Percentiles rank a stretch among this genome's conserved stretches.
phyloP scores from a whole-genome alignment of 2,329 filamentous ascomycete species.

The Hypoxylon sp. region DNA sequence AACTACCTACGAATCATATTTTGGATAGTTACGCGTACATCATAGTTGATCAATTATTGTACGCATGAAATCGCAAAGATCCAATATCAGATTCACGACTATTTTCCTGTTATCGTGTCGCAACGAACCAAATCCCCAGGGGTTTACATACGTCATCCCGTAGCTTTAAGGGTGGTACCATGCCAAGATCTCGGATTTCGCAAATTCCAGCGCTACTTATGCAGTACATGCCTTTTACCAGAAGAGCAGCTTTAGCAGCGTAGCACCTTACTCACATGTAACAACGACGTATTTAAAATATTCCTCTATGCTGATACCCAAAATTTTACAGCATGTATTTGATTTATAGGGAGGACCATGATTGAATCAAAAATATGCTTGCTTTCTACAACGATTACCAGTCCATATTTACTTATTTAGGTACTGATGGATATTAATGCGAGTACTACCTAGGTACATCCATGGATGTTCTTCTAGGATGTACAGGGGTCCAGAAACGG shows the following conservation, averaged over 20 bases:
- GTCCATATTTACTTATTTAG: not conserved
- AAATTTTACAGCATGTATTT: too few relatives aligned
- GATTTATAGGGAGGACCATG: too few relatives aligned
- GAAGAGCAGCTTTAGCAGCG: too few relatives aligned
- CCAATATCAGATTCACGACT: constrained; percentile 19
- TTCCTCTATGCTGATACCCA: too few relatives aligned
- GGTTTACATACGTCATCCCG: constrained; percentile 36
- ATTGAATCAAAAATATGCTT: too few relatives aligned
- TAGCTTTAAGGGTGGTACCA: constrained; percentile 21
- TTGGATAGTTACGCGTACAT: not conserved
- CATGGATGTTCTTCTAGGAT: constrained; percentile 26
- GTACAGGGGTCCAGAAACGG: constrained; percentile 19
- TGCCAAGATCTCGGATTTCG: constrained; percentile 24
- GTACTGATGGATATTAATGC: constrained; percentile 11
- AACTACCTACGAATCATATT: not conserved
- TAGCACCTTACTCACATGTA: too few relatives aligned
- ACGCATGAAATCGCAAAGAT: constrained; percentile 26
- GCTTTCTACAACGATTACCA: too few relatives aligned
- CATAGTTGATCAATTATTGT: not conserved
- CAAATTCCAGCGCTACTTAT: constrained; percentile 16
- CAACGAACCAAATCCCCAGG: constrained; percentile 9
- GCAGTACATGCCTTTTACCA: not conserved
- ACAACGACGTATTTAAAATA: too few relatives aligned
- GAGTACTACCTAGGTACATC: not conserved
- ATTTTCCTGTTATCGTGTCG: constrained; percentile 33